Base-by-base conservation (phyloP, 2,329 filamentous ascomycete genomes). In the Alternaria infectoria region DNA sequence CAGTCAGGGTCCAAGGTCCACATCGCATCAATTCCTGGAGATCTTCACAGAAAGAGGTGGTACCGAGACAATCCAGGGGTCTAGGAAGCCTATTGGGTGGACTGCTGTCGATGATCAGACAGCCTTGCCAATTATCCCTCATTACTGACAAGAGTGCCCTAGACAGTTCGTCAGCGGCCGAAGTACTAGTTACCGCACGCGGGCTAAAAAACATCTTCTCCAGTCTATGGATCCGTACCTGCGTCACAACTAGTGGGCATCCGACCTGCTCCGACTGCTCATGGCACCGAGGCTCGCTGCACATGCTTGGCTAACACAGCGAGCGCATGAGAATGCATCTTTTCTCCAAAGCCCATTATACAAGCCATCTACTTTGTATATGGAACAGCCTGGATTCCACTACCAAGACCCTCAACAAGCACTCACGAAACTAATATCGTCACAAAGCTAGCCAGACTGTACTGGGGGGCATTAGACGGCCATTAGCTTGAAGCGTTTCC, bases 401-500 rank as follows among this genome's bases (percentile, higher is more conserved):
- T 49, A 46, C 54, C 43, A 46, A 47, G 55, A 8, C 30, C 2
- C 55, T 57, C 55, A 57, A 47, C 55, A 49, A 57, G 44, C 44
- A 17, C 45, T 19, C 56, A 50, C 57, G 57, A 56, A 63, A 60
- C 57, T 19, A 55, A 54, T n/a, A 21, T 19, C 23, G 61, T 56
- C 40, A 49, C 57, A 58, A 26, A 60, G 32, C 30, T 43, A 21
- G 28, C 26, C 49, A 46, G 44, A 54, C 43, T 54, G 46, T 12
- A 19, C 56, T 12, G 23, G 21, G 21, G 26, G 49, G 55, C 56
- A 50, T 59, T 60, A 63, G 57, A 46, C 43, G 26, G 40, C 50
- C 47, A 47, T 46, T 58, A 59, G 55, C 30, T 46, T 60, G 46
- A 44, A 40, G 63, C 66, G 46, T 64, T 56, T 56, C 65, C 62